Evolutionary conservation across 1,139 yeast genomes (phyloP), one percentile per base, ranked within the genome.

Genomic region (Saccharomyces hybrid): DNA sequence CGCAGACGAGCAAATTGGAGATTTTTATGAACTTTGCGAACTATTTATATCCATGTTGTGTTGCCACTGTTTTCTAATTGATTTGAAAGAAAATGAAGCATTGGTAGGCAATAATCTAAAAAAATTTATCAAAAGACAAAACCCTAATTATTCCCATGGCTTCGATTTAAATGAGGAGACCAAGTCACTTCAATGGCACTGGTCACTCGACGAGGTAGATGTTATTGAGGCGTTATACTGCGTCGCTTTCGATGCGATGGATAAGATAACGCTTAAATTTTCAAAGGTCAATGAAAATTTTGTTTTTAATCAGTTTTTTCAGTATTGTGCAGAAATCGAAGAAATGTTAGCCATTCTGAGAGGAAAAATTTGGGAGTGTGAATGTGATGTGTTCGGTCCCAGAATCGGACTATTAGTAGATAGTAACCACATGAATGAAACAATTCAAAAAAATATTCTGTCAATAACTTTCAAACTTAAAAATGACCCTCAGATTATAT

Each of bases 391-490:
- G 4, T 48, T 48, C 8, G 29, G 48, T 2, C 28, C 50, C 23
- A 53, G 48, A 11, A 44, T 53, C 29, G 64, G 56, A 3, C 50
- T 59, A 16, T 34, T 53, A 25, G 54, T 56, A 4, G 55, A 57
- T n/a, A 53, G 51, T 32, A 46, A 48, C 11, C 53, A 51, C 27
- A 46, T 60, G 23, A 54, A 52, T 23, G 55, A 56, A 11, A 58
- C 59, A 61, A 55, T 62, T 14, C 56, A 61, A 23, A 61, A 56
- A 34, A 60, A 56, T 49, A 60, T 63, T 46, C 46, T 63, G 23
- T 59, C 63, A 11, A 49, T 58, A 11, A 49, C 61, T 3, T 49
- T 55, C 25, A 59, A 59, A 42, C 49, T 56, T 4, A 32, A 55
- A 9, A 60, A 56, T 9, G 64, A 63, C 51, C 58, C 60, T 3